Percentiles rank a stretch among this genome's conserved stretches.
These are phyloP conservation scores for Boletus sp. DNA, from an alignment of 768 basidiomycete species.

Conservation along the genomic window DNA sequence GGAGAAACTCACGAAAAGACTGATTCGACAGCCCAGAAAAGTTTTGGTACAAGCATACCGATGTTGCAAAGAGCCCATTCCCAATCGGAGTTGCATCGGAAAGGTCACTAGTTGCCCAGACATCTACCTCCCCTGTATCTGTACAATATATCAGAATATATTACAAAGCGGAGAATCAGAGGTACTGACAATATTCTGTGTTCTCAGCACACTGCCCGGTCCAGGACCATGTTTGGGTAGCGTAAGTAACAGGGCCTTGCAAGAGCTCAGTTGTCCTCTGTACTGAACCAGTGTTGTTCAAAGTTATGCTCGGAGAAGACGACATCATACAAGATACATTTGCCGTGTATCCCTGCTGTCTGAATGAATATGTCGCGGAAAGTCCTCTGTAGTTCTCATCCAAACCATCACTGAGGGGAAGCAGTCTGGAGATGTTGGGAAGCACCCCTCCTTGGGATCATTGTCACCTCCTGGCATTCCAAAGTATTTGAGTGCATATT, in stretches of 20 bases:
- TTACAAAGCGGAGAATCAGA: not conserved
- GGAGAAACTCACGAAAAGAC: not conserved
- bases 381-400: not conserved
- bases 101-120: not conserved
- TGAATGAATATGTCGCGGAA: not conserved
- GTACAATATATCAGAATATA: not conserved
- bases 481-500: not conserved
- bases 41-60: not conserved
- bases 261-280: too few relatives aligned
- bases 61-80: not conserved
- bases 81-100: too few relatives aligned
- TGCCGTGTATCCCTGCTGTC: not conserved
- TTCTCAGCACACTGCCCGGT: not conserved
- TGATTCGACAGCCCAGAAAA: not conserved
- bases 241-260: not conserved
- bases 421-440: not conserved
- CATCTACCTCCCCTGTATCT: not conserved
- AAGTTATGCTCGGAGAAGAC: not conserved
- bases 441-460: not conserved
- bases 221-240: not conserved
- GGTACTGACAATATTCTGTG: not conserved
- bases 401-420: not conserved
- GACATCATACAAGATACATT: not conserved
- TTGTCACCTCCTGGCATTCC: not conserved
- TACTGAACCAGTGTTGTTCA: not conserved